A percentile compares a stretch with the other conserved stretches of the same genome.
Evolutionary conservation across 1,284 basidiomycete genomes (phyloP).

Genomic region (Moesziomyces sp.): DNA sequence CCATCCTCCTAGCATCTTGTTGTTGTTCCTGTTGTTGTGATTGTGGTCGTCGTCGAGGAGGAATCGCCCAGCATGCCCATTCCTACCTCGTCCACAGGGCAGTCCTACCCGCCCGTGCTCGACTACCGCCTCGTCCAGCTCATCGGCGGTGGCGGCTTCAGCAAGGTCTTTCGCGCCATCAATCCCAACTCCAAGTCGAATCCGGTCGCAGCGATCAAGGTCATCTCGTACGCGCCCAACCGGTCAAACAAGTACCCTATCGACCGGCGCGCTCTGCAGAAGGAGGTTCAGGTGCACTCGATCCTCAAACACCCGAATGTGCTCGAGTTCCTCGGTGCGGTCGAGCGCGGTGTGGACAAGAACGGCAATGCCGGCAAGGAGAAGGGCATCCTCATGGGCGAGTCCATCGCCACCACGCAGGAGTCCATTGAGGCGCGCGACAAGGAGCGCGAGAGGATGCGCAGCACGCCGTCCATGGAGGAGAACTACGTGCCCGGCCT

Average conservation of each 20-base stretch:
- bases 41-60: background rate
- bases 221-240: constrained; percentile 63
- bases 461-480: constrained; percentile 40
- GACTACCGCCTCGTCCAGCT: constrained; percentile 65
- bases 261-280: constrained; percentile 71
- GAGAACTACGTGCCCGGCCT: constrained; percentile 71
- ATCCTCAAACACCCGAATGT: constrained; percentile 84
- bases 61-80: constrained; percentile 27
- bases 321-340: constrained; percentile 82
- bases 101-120: constrained; percentile 59
- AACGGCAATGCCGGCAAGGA: constrained; percentile 42
- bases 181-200: constrained; percentile 49
- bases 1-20: background rate
- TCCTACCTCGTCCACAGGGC: constrained; percentile 64
- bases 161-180: constrained; percentile 64
- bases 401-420: constrained; percentile 69
- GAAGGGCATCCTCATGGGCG: constrained; percentile 47
- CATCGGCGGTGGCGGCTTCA: constrained; percentile 66
- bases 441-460: constrained; percentile 46
- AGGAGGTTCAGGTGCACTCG: constrained; percentile 91
- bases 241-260: constrained; percentile 57
- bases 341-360: constrained; percentile 53
- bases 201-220: constrained; percentile 64
- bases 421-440: constrained; percentile 70
- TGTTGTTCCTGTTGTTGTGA: no score